Evolutionary conservation across 2,329 filamentous ascomycete species (phyloP).

Genomic region (Diaporthe helianthi): DNA sequence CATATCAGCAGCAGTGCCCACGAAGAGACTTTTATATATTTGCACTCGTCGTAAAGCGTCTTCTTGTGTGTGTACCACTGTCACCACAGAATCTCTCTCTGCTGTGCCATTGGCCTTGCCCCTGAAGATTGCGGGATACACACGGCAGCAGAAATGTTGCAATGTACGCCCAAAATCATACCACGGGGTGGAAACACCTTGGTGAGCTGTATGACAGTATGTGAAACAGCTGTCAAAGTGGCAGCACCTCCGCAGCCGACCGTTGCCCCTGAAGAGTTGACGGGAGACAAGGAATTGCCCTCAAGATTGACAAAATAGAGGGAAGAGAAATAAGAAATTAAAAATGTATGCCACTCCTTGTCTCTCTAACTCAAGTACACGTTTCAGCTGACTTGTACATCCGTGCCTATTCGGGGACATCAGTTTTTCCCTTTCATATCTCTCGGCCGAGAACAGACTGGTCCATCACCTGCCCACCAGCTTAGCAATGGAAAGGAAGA

Average conservation of each 20-base stretch:
- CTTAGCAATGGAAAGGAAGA: neutral
- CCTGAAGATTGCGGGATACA: neutral
- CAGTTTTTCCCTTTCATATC: neutral
- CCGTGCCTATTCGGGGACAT: neutral
- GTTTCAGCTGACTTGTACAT: conserved; percentile 10
- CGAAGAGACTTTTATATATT: neutral
- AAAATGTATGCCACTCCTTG: neutral
- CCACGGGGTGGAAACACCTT: neutral
- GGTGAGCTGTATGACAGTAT: conserved; percentile 27
- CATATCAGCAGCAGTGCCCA: no score
- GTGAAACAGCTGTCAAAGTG: conserved; percentile 12
- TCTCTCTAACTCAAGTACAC: neutral
- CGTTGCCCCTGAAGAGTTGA: neutral
- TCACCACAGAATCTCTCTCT: neutral
- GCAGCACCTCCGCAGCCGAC: neutral
- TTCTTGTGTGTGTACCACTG: neutral
- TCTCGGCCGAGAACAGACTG: neutral
- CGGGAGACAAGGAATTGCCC: neutral
- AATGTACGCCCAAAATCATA: neutral
- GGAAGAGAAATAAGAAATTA: neutral
- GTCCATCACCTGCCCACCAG: neutral
- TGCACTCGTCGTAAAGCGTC: neutral
- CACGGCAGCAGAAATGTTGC: conserved; percentile 4
- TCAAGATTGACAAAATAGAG: neutral
- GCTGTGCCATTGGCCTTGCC: neutral